These are phyloP conservation scores for Dysphania ambrosioides DNA, from an alignment of 148 eudicot species.

Conservation along the genomic window DNA sequence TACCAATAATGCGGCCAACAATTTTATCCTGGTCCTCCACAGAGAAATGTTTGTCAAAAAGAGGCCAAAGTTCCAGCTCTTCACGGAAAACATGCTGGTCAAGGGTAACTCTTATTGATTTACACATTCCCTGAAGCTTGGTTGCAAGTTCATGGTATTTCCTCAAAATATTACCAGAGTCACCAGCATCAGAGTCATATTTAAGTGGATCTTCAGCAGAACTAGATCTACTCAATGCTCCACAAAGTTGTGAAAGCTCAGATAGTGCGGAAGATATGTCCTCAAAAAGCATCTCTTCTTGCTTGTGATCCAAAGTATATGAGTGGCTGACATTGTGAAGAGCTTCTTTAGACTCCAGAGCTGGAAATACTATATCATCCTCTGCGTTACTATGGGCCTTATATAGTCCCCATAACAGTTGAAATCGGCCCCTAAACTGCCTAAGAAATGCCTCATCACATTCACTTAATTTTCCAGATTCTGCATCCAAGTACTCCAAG, in stretches of 20 bases:
- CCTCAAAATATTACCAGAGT: constrained; percentile 37
- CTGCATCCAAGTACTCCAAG: constrained; percentile 90
- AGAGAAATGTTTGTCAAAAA: constrained; percentile 84
- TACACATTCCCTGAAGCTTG: constrained; percentile 94
- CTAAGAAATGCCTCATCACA: constrained; percentile 71
- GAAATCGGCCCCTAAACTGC: constrained; percentile 89
- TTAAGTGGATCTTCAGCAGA: constrained; percentile 27
- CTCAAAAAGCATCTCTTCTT: constrained; percentile 89
- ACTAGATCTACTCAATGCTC: constrained; percentile 33
- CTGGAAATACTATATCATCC: constrained; percentile 96
- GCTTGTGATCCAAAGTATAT: constrained; percentile 96
- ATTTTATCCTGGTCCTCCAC: constrained; percentile 94
- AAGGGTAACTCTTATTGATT: constrained; percentile 83
- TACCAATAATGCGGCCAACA: constrained; percentile 95
- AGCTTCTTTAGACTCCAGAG: constrained; percentile 85
- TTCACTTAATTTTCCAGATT: constrained; percentile 77
- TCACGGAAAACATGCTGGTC: constrained; percentile 93
- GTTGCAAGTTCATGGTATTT: constrained; percentile 76
- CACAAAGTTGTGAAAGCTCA: constrained; percentile 62
- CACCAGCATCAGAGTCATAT: constrained; percentile 32
- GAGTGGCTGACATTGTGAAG: constrained; percentile 98
- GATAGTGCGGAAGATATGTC: constrained; percentile 76
- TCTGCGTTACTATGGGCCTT: constrained; percentile 98
- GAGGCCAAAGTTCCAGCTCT: constrained; percentile 96
- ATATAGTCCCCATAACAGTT: constrained; percentile 84